phyloP scores from a whole-genome alignment of 1,139 yeast species.

The Magnusiomyces paraingens region DNA sequence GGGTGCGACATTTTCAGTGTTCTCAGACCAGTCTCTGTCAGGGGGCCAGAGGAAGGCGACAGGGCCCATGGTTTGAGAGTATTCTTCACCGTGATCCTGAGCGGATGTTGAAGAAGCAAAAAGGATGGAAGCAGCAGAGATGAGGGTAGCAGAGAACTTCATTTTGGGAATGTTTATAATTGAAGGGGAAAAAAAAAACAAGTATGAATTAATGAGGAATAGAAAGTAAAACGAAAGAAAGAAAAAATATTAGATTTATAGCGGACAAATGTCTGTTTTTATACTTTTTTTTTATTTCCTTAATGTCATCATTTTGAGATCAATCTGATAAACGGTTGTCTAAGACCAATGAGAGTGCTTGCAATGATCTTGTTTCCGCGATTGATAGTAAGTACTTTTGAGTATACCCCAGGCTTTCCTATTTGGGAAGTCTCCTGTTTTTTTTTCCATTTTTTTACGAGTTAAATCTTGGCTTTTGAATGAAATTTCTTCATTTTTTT shows the following conservation, averaged over 20 bases:
- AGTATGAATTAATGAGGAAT: neutral
- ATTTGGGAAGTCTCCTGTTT: too few species aligned
- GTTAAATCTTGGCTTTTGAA: too few species aligned
- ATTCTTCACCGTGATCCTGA: conserved; percentile 32
- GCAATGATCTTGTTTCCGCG: too few species aligned
- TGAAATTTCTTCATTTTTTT: too few species aligned
- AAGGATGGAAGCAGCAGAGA: conserved; percentile 16
- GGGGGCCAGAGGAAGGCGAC: conserved; percentile 39
- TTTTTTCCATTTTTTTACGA: too few species aligned
- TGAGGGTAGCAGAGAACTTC: conserved; percentile 11
- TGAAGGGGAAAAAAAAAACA: neutral
- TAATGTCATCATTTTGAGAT: neutral
- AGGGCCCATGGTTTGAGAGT: conserved; percentile 39
- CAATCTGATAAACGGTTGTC: too few species aligned
- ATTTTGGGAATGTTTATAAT: conserved; percentile 4
- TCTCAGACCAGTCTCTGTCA: conserved; percentile 40
- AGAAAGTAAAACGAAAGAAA: neutral
- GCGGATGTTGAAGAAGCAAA: conserved; percentile 30
- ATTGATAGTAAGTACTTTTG: too few species aligned
- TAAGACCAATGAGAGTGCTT: too few species aligned
- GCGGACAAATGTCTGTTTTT: neutral
- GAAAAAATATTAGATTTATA: neutral
- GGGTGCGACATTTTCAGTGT: conserved; percentile 38
- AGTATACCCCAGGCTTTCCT: too few species aligned
- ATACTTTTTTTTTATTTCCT: neutral